Evolutionary conservation across 139 green algal species (phyloP), one percentile per base, ranked within the genome.

Genomic region (Pseudopediastrum boryanum): DNA sequence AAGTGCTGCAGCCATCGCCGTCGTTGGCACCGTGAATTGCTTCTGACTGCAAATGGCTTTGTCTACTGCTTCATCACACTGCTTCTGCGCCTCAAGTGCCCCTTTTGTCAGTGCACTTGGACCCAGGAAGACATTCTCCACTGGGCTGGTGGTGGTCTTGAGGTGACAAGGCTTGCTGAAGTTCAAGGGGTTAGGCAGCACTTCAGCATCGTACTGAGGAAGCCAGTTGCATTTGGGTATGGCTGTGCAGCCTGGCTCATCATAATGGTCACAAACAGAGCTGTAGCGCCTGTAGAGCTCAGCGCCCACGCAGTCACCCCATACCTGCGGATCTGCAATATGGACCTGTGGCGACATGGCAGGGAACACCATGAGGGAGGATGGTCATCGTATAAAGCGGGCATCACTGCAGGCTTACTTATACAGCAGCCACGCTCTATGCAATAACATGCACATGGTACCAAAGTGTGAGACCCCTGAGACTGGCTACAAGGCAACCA

Each of bases 231-330:
- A 71, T 27, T 63, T 39, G 19, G 36, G 9, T 33, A 61, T 44
- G n/a, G 29, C 16, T 21, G 21, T 43, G 43, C 73, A 80, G 12
- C 12, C 31, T 9, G 43, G 43, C 9, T 52, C 41, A 3, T 29
- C 42, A 4, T 2, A 21, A 8, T 72, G 25, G 73, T 64, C 64
- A 61, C 73, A 80, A 1, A 61, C 67, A 33, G 21, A 42, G 29
- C n/a, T 46, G 59, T 80, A 80, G 7, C 41, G 39, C 8, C 61
- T 23, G 59, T 80, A 80, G 58, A 80, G 27, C 21, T 71, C 42
- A 38, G 59, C 43, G 21, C 59, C 73, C 38, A 44, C 73, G 67
- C 73, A 80, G 59, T 13, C 50, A 25, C 73, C 73, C 73, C 73
- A 80, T 1, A 72, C 42, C 38, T 70, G 43, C 23, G 73, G 73